phyloP scores from a whole-genome alignment of 225 moss, liverwort and hornwort genomes.

The Thuidium tamariscinum region DNA sequence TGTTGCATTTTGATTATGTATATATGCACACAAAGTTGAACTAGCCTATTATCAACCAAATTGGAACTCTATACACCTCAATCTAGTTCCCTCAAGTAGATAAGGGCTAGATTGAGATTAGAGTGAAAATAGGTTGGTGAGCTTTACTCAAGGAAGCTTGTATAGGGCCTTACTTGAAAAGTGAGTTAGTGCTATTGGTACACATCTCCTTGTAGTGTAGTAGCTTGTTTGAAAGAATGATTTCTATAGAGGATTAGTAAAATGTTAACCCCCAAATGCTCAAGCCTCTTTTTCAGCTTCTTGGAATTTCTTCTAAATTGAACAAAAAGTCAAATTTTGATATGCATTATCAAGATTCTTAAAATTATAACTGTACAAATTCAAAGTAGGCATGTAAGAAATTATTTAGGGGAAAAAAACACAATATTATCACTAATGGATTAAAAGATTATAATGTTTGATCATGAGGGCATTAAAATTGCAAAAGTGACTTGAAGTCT shows the following conservation, averaged over 20 bases:
- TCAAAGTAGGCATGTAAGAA: too few relatives aligned
- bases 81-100: neutral
- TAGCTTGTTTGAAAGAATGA: neutral
- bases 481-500: too few relatives aligned
- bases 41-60: neutral
- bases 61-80: neutral
- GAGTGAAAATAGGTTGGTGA: neutral
- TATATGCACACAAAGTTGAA: rapidly evolving
- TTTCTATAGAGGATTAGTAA: neutral
- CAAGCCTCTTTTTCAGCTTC: neutral
- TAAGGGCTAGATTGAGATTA: rapidly evolving
- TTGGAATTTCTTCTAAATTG: too few relatives aligned
- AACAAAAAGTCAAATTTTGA: too few relatives aligned
- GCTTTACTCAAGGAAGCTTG: neutral
- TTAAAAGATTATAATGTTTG: too few relatives aligned
- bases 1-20: neutral
- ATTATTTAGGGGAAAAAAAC: too few relatives aligned
- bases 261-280: neutral
- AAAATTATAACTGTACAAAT: too few relatives aligned
- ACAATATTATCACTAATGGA: too few relatives aligned
- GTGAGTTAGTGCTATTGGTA: rapidly evolving
- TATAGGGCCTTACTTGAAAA: neutral
- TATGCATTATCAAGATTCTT: too few relatives aligned
- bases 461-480: too few relatives aligned
- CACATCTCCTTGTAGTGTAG: neutral